Evolutionary conservation across 805 yeast species (phyloP), one percentile per base, ranked within the genome.

Genomic region (Candida wancherniae): DNA sequence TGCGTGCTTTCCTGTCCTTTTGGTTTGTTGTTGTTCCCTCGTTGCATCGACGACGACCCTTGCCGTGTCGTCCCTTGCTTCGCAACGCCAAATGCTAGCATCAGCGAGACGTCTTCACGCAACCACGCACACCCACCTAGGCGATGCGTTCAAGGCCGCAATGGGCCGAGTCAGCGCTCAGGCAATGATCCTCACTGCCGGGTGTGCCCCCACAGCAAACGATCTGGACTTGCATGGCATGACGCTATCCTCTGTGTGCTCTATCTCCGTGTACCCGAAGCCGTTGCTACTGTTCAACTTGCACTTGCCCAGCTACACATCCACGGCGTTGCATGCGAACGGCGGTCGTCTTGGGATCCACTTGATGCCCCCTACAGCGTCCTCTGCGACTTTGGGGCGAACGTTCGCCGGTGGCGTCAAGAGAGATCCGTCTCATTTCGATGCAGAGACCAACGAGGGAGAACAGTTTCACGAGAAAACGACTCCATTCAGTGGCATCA

Each of bases 251-350:
- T 85, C 95, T 1, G 84, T 87, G 25, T 75, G 85, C 9, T 87
- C 97, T 1, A 60, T 90, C 9, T 78, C 94, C 1, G 72, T 87
- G 17, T 65, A 70, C 28, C 96, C 96, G 0, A 67, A 66, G 9
- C 94, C 95, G 1, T 57, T 88, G 32, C 49, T 90, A 1, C 92
- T 85, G 47, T 88, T 90, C 63, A 90, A 90, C 53, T 62, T 90
- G 22, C 94, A 84, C 55, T 61, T 78, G 9, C 97, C 97, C 0
- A 84, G 95, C 4, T 69, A 79, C 19, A 88, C 97, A 0, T 80
- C 94, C 0, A 61, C 64, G 5, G 61, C 74, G 8, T 59, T 90
- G 16, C 85, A 83, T 47, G 58, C 65, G n/a, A 65, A 66, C 29
- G 47, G 55, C 20, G 57, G 65, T 9, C 22, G 22, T 31, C 70